Percentiles rank a stretch among this genome's conserved stretches.
These are phyloP conservation scores for Digitaria exilis DNA, from an alignment of 202 grass and related monocot species.

Conservation along the genomic window DNA sequence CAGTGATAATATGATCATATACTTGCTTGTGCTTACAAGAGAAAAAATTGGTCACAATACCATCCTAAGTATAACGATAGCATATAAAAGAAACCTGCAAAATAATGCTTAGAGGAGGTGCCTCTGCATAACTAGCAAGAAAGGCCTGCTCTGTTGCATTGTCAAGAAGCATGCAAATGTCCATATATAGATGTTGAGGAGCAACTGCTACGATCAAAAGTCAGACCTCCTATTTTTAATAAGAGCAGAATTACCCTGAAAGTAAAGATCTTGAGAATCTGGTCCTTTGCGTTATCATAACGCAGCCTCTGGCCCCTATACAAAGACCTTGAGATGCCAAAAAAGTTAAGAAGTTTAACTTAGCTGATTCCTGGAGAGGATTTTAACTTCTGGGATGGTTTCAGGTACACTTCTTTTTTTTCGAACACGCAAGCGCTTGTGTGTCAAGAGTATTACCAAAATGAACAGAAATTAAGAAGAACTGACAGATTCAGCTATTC, in stretches of 20 bases:
- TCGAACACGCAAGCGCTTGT: background rate
- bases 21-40: background rate
- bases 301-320: no score
- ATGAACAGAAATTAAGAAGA: background rate
- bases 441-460: background rate
- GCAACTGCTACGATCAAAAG: slow-evolving; percentile 1
- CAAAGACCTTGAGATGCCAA: background rate
- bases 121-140: background rate
- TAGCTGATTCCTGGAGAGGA: background rate
- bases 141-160: slow-evolving; percentile 12
- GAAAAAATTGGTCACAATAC: background rate
- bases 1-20: background rate
- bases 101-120: background rate
- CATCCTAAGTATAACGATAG: background rate
- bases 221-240: background rate
- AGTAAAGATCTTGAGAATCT: background rate
- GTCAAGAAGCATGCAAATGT: background rate
- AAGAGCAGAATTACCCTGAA: background rate
- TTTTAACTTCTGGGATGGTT: background rate
- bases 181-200: slow-evolving; percentile 25
- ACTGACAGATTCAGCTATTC: background rate
- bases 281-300: no score
- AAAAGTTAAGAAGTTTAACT: background rate
- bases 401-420: background rate
- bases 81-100: background rate